These are phyloP conservation scores for Pyricularia grisea DNA, from an alignment of 2,329 filamentous ascomycete genomes.

Conservation along the genomic window DNA sequence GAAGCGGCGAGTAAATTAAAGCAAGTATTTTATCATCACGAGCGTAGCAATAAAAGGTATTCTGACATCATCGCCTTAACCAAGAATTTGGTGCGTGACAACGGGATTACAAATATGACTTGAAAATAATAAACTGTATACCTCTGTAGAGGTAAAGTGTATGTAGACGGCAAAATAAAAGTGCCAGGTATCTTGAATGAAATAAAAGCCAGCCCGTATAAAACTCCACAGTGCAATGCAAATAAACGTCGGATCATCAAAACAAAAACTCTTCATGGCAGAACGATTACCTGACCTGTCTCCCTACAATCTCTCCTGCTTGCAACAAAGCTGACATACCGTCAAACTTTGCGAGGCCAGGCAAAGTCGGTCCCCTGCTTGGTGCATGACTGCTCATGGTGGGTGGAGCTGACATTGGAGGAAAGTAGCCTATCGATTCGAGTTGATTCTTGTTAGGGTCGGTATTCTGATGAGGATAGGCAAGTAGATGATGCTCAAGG, in stretches of 20 bases:
- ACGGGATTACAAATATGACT: background rate
- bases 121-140: background rate
- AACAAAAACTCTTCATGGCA: background rate
- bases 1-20: too few species aligned
- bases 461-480: background rate
- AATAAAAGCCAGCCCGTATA: background rate
- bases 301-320: slow-evolving; percentile 46
- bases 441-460: background rate
- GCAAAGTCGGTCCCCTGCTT: background rate
- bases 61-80: too few species aligned
- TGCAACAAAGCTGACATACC: slow-evolving; percentile 49
- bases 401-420: background rate
- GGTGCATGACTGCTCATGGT: background rate
- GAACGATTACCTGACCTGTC: background rate
- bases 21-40: too few species aligned
- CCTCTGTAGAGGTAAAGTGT: background rate
- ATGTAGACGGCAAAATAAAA: background rate
- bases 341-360: slow-evolving; percentile 30
- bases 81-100: background rate
- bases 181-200: background rate
- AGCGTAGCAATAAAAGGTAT: too few species aligned
- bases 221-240: background rate
- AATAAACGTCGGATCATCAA: background rate
- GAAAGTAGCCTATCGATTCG: slow-evolving; percentile 1
- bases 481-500: background rate